Conservation (phyloP, 2,329 filamentous ascomycete genomes). For the Ophiostoma populinum region DNA sequence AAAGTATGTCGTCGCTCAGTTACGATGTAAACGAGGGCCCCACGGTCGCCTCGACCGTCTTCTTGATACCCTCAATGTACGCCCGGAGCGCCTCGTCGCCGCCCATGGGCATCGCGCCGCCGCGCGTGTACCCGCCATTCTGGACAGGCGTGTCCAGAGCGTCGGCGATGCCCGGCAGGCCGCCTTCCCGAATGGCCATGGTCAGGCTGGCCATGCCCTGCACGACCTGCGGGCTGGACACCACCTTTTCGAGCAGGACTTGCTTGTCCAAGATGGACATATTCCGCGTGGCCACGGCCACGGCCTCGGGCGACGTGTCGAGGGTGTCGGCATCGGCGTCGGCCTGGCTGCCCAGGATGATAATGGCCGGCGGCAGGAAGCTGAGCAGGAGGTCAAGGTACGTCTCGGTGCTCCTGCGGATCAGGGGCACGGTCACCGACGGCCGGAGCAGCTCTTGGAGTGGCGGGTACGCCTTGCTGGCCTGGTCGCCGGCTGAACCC, state of each 20-base stretch:
- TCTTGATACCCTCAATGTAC: slow-evolving; percentile 80
- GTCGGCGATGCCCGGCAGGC: slow-evolving; percentile 75
- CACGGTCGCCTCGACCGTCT: slow-evolving; percentile 48
- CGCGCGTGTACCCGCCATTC: slow-evolving; percentile 67
- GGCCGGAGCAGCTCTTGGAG: slow-evolving; percentile 73
- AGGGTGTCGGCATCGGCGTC: slow-evolving; percentile 28
- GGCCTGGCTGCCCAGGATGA: slow-evolving; percentile 58
- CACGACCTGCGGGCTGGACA: slow-evolving; percentile 78
- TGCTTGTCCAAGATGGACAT: slow-evolving; percentile 65
- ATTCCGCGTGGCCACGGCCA: slow-evolving; percentile 56
- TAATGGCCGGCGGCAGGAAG: slow-evolving; percentile 61
- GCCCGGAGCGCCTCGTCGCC: slow-evolving; percentile 79
- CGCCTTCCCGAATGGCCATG: slow-evolving; percentile 75
- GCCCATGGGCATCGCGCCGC: slow-evolving; percentile 64
- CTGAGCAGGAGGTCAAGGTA: slow-evolving; percentile 58
- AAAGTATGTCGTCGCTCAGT: neutral
- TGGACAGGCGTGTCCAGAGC: slow-evolving; percentile 65
- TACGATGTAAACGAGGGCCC: neutral
- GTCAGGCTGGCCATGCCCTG: slow-evolving; percentile 77
- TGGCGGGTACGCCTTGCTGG: slow-evolving; percentile 52
- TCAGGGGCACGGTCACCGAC: slow-evolving; percentile 58
- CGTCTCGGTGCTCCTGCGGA: slow-evolving; percentile 46
- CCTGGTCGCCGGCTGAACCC: too few species aligned
- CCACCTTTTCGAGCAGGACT: slow-evolving; percentile 58
- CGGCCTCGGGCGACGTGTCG: slow-evolving; percentile 50